Evolutionary conservation across 2,329 filamentous ascomycete species (phyloP).

Genomic region (Epichloe bromicola): DNA sequence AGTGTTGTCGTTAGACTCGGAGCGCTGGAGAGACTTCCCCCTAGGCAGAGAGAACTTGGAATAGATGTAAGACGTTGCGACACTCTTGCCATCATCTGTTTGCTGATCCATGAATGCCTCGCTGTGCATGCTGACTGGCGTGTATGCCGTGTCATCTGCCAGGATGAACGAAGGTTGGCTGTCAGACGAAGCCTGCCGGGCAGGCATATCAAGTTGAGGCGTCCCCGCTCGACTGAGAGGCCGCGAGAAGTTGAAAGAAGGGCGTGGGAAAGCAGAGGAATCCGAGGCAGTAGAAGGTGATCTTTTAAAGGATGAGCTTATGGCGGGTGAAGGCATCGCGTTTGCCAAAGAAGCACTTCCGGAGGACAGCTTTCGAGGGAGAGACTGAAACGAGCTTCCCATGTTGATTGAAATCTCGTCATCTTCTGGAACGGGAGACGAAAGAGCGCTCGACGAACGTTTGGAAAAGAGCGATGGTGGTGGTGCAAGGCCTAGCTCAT

Average conservation of each 20-base stretch:
- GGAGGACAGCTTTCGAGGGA: slow-evolving; percentile 65
- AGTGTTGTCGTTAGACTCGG: slow-evolving; percentile 44
- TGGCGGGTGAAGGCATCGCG: slow-evolving; percentile 41
- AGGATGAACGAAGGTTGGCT: slow-evolving; percentile 52
- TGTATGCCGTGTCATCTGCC: slow-evolving; percentile 52
- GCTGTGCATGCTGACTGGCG: slow-evolving; percentile 59
- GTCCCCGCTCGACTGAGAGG: slow-evolving; percentile 66
- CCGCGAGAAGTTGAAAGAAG: slow-evolving; percentile 87
- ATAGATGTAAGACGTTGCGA: slow-evolving; percentile 68
- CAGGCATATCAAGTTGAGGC: slow-evolving; percentile 42
- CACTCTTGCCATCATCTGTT: slow-evolving; percentile 32
- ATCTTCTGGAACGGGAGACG: slow-evolving; percentile 54
- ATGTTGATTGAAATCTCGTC: slow-evolving; percentile 51
- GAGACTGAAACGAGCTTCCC: slow-evolving; percentile 43
- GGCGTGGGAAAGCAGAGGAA: slow-evolving; percentile 56
- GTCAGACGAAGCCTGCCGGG: slow-evolving; percentile 51
- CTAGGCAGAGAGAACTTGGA: slow-evolving; percentile 74
- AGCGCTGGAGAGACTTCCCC: slow-evolving; percentile 64
- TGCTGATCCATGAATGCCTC: slow-evolving; percentile 49
- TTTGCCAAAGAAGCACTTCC: slow-evolving; percentile 42
- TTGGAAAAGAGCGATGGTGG: slow-evolving; percentile 36
- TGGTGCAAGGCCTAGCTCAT: slow-evolving; percentile 38
- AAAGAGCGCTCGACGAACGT: slow-evolving; percentile 47
- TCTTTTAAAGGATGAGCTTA: slow-evolving; percentile 48
- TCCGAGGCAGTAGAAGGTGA: slow-evolving; percentile 82